Evolutionary conservation across 2,329 filamentous ascomycete species (phyloP).

Genomic region (Tolypocladium tropicale): DNA sequence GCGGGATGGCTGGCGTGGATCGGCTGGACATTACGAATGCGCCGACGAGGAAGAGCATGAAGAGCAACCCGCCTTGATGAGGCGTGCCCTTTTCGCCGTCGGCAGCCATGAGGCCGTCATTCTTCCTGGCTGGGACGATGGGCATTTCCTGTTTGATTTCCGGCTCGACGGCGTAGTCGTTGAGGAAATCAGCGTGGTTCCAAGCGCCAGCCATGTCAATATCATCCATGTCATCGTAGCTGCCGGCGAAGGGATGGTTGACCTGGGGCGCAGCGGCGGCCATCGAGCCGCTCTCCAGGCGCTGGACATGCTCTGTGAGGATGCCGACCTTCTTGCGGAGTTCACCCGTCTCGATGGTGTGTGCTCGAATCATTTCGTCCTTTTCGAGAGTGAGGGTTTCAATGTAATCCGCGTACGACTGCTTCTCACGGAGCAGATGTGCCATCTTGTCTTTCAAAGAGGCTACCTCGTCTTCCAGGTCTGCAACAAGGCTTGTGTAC

Average conservation of each 20-base stretch:
- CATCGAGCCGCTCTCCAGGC: slow-evolving; percentile 52
- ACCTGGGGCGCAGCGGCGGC: slow-evolving; percentile 23
- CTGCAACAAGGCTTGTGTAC: slow-evolving; percentile 63
- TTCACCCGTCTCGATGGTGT: slow-evolving; percentile 84
- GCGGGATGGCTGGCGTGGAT: slow-evolving; percentile 60
- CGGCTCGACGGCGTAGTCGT: slow-evolving; percentile 55
- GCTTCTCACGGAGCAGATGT: slow-evolving; percentile 61
- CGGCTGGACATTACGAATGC: slow-evolving; percentile 90
- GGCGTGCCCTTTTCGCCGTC: slow-evolving; percentile 56
- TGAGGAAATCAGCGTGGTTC: slow-evolving; percentile 66
- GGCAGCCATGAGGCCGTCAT: slow-evolving; percentile 19
- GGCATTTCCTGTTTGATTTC: slow-evolving; percentile 52
- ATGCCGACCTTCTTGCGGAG: slow-evolving; percentile 87
- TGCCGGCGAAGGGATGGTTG: slow-evolving; percentile 54
- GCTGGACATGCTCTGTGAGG: slow-evolving; percentile 62
- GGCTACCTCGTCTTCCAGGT: slow-evolving; percentile 68
- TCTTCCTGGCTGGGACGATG: slow-evolving; percentile 44
- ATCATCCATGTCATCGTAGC: slow-evolving; percentile 74
- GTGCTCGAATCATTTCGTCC: slow-evolving; percentile 77
- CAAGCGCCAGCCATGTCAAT: slow-evolving; percentile 73
- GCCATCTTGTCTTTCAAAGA: slow-evolving; percentile 60
- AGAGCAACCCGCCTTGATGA: slow-evolving; percentile 67
- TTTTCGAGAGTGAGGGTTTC: slow-evolving; percentile 74
- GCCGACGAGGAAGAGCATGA: slow-evolving; percentile 94
- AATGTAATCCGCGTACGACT: slow-evolving; percentile 65